A percentile compares a stretch with the other conserved stretches of the same genome.
These are phyloP conservation scores for Sporothrix pallida DNA, from an alignment of 2,329 filamentous ascomycete species.

Conservation along the genomic window DNA sequence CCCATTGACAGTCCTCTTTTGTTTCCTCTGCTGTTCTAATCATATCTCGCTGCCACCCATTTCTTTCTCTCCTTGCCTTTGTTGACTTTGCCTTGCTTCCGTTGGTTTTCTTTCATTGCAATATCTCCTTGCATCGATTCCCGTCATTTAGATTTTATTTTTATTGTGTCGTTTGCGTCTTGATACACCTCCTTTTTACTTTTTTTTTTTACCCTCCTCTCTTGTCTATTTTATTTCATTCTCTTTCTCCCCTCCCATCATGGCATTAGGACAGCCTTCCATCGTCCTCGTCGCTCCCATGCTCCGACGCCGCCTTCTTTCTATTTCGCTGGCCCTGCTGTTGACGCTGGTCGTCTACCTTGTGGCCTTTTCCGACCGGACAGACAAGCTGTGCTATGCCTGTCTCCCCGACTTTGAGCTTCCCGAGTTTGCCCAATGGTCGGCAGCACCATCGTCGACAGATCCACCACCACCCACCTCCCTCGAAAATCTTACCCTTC, in stretches of 20 bases:
- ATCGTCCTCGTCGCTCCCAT: neutral
- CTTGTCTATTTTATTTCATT: neutral
- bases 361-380: neutral
- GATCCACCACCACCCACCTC: no score
- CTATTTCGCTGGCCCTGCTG: neutral
- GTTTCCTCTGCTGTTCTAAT: no score
- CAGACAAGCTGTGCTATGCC: neutral
- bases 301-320: neutral
- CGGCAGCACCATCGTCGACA: neutral
- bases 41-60: no score
- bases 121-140: no score
- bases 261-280: neutral
- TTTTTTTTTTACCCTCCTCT: neutral
- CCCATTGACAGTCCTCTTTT: no score
- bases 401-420: neutral
- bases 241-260: neutral
- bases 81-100: neutral
- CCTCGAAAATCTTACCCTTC: neutral
- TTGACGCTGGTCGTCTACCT: conserved; percentile 17
- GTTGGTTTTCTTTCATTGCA: no score
- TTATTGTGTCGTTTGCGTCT: no score
- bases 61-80: neutral
- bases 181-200: neutral
- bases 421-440: neutral
- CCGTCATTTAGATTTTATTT: neutral